Base-by-base conservation (phyloP, 139 green algal species). In the Chlamydomonas sp. region DNA sequence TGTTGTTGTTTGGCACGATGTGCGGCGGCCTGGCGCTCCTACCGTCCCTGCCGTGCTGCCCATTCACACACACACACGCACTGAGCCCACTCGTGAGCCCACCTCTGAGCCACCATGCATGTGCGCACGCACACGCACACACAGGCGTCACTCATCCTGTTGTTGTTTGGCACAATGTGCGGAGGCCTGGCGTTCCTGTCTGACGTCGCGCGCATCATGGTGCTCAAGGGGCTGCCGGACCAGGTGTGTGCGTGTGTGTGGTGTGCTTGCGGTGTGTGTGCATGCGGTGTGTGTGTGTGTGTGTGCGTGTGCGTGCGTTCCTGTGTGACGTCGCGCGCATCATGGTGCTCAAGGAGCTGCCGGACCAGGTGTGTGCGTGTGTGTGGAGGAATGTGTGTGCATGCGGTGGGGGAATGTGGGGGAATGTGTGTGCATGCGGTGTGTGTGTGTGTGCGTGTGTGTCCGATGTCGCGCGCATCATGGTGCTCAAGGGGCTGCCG, bases 1-100 rank as follows among this genome's bases (percentile, higher is more conserved):
- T 91, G 35, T 78, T 95, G 67, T 76, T 95, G 43, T 92, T 84
- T 47, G 89, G 89, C 26, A 95, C 84, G 2, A 72, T 94, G 5
- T 81, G 81, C 5, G 88, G 88, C 2, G 88, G 90, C 47, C 79
- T 89, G 57, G 84, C 83, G n/a, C 81, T 95, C 65, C 72, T 95
- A 36, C 76, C 79, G 6, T 86, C 90, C 54, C 78, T 81, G 5
- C 82, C 76, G 0, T 49, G 50, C 6, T n/a, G n/a, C n/a, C n/a
- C n/a, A n/a, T n/a, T n/a, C n/a, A n/a, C n/a, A n/a, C n/a, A n/a
- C n/a, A n/a, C n/a, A n/a, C n/a, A n/a, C n/a, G n/a, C n/a, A n/a
- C n/a, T n/a, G n/a, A n/a, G n/a, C n/a, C n/a, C n/a, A n/a, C n/a
- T n/a, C n/a, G n/a, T n/a, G n/a, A n/a, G n/a, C n/a, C n/a, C n/a